Percentiles rank a stretch among this genome's conserved stretches.
Conservation (phyloP, 805 yeast species). For the Kluyveromyces wickerhamii region DNA sequence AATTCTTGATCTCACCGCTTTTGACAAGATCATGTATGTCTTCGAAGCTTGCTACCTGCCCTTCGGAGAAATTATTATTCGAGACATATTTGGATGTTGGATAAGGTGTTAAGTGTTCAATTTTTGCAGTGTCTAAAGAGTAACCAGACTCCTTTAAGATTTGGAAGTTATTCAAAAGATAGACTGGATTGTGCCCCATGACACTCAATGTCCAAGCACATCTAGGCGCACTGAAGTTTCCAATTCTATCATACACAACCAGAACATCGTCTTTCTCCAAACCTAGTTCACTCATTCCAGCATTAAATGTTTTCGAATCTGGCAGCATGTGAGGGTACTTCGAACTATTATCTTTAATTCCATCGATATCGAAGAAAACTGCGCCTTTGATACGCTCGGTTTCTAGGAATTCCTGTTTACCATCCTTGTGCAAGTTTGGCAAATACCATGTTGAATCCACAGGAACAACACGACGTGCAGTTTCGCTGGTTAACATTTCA, state of each 20-base stretch:
- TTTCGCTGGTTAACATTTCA: constrained; percentile 17
- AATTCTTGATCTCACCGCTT: constrained; percentile 36
- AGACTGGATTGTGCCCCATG: constrained; percentile 68
- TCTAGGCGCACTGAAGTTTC: constrained; percentile 83
- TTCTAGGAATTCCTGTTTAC: constrained; percentile 45
- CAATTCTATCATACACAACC: constrained; percentile 78
- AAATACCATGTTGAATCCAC: constrained; percentile 91
- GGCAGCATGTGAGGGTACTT: constrained; percentile 93
- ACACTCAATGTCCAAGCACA: constrained; percentile 84
- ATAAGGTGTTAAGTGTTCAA: constrained; percentile 12
- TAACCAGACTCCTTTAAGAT: constrained; percentile 40
- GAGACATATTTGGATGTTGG: constrained; percentile 30
- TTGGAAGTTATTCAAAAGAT: constrained; percentile 61
- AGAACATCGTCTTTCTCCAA: constrained; percentile 47
- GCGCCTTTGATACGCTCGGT: constrained; percentile 57
- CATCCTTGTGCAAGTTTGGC: constrained; percentile 64
- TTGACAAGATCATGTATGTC: constrained; percentile 54
- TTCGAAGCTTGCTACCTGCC: constrained; percentile 59
- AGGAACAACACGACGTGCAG: constrained; percentile 38
- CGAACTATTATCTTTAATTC: constrained; percentile 47
- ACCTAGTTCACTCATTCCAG: constrained; percentile 48
- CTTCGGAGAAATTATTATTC: constrained; percentile 28
- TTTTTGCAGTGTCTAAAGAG: constrained; percentile 35
- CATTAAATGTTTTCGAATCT: constrained; percentile 43
- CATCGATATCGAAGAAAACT: constrained; percentile 73